Conservation (phyloP, 441 rosid genomes). For the Lepidium campestre region DNA sequence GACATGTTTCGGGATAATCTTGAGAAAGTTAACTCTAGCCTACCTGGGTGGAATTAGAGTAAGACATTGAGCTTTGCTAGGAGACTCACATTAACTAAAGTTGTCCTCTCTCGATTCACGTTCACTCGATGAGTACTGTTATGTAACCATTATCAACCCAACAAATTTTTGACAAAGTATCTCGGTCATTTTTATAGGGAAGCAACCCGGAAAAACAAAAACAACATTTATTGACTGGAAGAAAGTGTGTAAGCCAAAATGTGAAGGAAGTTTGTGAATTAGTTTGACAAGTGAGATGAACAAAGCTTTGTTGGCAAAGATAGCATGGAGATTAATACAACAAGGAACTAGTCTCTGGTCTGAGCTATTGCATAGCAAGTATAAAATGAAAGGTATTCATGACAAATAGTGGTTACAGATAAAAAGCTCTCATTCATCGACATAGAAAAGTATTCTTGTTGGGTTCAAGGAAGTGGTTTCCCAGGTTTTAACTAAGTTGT, state of each 20-base stretch:
- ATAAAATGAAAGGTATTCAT: too few relatives aligned
- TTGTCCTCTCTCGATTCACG: not conserved
- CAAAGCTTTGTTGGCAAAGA: not conserved
- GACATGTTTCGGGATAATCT: not conserved
- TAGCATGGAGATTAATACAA: too few relatives aligned
- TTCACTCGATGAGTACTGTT: not conserved
- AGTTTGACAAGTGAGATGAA: not conserved
- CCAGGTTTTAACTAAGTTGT: too few relatives aligned
- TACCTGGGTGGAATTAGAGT: not conserved
- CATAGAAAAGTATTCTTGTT: too few relatives aligned
- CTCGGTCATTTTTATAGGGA: not conserved
- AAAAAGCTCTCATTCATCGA: too few relatives aligned
- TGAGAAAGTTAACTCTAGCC: not conserved
- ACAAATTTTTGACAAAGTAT: not conserved
- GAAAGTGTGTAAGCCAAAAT: not conserved
- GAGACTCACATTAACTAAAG: not conserved
- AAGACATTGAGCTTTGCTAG: not conserved
- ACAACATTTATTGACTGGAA: not conserved
- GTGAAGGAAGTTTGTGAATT: not conserved
- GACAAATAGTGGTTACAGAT: too few relatives aligned
- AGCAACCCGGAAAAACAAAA: not conserved
- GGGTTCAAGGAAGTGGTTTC: too few relatives aligned
- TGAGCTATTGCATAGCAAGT: too few relatives aligned
- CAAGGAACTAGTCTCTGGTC: too few relatives aligned
- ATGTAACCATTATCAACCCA: not conserved